Conservation (phyloP, 495 filamentous ascomycete species). For the Tuber umbilicatum region DNA sequence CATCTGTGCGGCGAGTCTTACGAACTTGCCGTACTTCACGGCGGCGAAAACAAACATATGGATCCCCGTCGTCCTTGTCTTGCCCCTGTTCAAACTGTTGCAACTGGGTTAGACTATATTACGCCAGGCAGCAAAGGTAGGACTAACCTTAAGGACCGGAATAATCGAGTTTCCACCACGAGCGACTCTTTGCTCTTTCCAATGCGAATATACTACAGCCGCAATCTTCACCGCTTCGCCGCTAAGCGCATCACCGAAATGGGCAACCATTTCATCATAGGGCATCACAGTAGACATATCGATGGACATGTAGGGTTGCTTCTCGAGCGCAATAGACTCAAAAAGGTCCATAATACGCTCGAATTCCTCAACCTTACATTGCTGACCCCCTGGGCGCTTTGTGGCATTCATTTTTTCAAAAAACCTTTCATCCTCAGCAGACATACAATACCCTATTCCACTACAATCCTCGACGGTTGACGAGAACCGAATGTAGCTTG, state of each 20-base stretch:
- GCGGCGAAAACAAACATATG: conserved; percentile 95
- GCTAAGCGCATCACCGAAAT: conserved; percentile 66
- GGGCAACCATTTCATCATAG: conserved; percentile 71
- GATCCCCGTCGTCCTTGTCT: conserved; percentile 91
- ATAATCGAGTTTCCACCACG: conserved; percentile 63
- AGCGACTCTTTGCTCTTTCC: conserved; percentile 64
- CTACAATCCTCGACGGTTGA: conserved; percentile 91
- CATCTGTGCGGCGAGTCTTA: conserved; percentile 89
- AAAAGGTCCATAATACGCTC: conserved; percentile 93
- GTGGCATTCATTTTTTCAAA: conserved; percentile 70
- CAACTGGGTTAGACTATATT: neutral
- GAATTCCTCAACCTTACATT: conserved; percentile 81
- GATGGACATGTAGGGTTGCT: conserved; percentile 80
- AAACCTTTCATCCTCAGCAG: conserved; percentile 75
- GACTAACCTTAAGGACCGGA: conserved; percentile 62
- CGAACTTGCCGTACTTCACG: conserved; percentile 89
- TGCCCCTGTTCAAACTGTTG: conserved; percentile 75
- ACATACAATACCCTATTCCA: conserved; percentile 85
- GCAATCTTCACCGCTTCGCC: conserved; percentile 63
- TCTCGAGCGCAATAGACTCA: conserved; percentile 71
- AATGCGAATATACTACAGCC: conserved; percentile 84
- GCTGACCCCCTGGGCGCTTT: conserved; percentile 56
- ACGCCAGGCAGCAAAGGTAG: neutral
- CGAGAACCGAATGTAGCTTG: conserved; percentile 94
- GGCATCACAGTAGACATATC: conserved; percentile 73